Base-by-base conservation (phyloP, 2,329 filamentous ascomycete species). In the Penicillium capsulatum region DNA sequence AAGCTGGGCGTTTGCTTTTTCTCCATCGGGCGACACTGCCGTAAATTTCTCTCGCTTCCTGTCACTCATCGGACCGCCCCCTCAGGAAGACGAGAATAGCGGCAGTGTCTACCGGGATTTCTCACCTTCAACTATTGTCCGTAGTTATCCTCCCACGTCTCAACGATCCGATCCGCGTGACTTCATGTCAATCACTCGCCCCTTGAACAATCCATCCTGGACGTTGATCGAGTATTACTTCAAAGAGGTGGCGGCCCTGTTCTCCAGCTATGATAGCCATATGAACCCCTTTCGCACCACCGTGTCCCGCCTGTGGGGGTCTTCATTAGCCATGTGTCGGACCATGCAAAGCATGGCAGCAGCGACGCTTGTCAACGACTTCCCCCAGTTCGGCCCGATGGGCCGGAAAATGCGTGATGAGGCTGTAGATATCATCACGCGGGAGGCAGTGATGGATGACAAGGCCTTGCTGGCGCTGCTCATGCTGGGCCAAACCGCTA, bases 281-380 rank as follows among this genome's bases (percentile, higher is more conserved):
- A 68, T 80, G 48, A 83, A 82, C 48, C 77, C 77, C 0, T 81
- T 81, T 48, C 67, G 79, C 26, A 75, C 73, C 2, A 76, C 77
- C 0, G 75, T 81, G 9, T 72, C 71, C 3, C 72, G 73, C 15
- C 66, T 80, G 2, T 81, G 77, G 71, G 68, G 75, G 28, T 72
- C 71, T n/a, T 79, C 76, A 0, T 65, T 74, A 13, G 75, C 76
- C 0, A 76, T 81, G 35, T 78, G 75, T 51, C 77, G 75, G 32
- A 76, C 76, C 2, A 77, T 81, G 31, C 77, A 81, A 49, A 80
- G 78, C 47, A 82, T 81, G 78, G 76, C 78, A 1, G 77, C 78
- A 7, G 78, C 77, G 3, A 78, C 77, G 14, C 63, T 81, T 0
- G 73, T 77, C 1, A 77, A 79, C 53, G 67, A 77, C 38, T 77